Percentiles rank a stretch among this genome's conserved stretches.
phyloP scores from a whole-genome alignment of 2,329 filamentous ascomycete genomes.

The Bipolaris victoriae region DNA sequence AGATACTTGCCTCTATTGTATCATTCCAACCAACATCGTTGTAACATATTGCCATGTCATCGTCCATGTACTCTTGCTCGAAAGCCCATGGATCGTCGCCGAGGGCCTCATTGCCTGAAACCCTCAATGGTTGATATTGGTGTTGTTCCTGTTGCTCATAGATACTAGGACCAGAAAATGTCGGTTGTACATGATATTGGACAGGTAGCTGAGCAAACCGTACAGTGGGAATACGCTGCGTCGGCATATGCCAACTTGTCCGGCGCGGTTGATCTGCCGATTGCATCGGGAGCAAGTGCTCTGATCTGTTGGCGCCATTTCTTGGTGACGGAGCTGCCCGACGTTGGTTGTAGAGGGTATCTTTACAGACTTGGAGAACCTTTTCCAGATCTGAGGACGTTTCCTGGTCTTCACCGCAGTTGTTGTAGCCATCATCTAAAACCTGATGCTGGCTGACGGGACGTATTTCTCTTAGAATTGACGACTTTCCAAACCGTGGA shows the following conservation, averaged over 20 bases:
- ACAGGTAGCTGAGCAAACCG: slow-evolving; percentile 18
- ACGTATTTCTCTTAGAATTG: neutral
- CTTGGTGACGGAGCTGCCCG: slow-evolving; percentile 4
- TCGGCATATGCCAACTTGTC: neutral
- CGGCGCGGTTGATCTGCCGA: neutral
- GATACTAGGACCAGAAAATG: slow-evolving; percentile 27
- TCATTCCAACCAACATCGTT: slow-evolving; percentile 2
- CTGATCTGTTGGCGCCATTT: neutral
- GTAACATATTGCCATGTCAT: neutral
- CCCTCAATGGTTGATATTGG: slow-evolving; percentile 8
- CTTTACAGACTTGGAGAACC: slow-evolving; percentile 36
- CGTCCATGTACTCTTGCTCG: slow-evolving; percentile 4
- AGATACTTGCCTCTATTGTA: neutral
- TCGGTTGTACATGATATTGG: slow-evolving; percentile 13
- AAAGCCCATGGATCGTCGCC: neutral
- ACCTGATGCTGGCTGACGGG: neutral
- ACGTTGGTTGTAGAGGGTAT: slow-evolving; percentile 21
- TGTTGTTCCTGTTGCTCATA: slow-evolving; percentile 38
- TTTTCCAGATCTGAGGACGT: slow-evolving; percentile 33
- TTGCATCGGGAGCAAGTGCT: neutral
- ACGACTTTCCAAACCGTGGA: neutral
- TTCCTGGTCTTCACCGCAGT: slow-evolving; percentile 9
- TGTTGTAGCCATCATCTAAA: neutral
- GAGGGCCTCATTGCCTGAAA: neutral
- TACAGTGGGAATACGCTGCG: slow-evolving; percentile 21